These are phyloP conservation scores for Fusarium mangiferae DNA, from an alignment of 2,329 filamentous ascomycete genomes.

Conservation along the genomic window DNA sequence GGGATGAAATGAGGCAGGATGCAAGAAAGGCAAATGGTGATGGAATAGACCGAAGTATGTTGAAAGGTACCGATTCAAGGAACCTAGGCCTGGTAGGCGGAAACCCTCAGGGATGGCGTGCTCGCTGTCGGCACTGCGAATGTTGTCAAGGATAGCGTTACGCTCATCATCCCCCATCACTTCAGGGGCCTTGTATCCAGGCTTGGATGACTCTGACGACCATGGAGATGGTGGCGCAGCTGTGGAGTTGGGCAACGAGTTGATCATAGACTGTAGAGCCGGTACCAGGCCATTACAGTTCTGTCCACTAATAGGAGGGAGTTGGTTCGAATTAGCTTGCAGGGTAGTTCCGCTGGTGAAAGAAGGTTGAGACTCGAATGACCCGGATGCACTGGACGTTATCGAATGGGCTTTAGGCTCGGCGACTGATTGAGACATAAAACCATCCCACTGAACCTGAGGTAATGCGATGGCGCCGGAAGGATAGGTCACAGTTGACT, in stretches of 20 bases:
- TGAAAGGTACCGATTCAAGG: slow-evolving; percentile 90
- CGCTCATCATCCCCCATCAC: slow-evolving; percentile 87
- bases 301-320: slow-evolving; percentile 76
- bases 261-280: slow-evolving; percentile 76
- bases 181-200: slow-evolving; percentile 78
- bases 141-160: slow-evolving; percentile 85
- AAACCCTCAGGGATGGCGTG: slow-evolving; percentile 88
- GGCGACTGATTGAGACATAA: slow-evolving; percentile 75
- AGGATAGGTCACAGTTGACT: slow-evolving; percentile 80
- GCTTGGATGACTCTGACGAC: slow-evolving; percentile 73
- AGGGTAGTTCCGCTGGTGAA: slow-evolving; percentile 68
- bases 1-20: slow-evolving; percentile 89
- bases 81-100: slow-evolving; percentile 81
- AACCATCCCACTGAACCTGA: slow-evolving; percentile 91
- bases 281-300: slow-evolving; percentile 69
- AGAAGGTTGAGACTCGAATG: slow-evolving; percentile 74
- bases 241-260: slow-evolving; percentile 74
- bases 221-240: slow-evolving; percentile 78
- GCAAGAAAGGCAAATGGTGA: slow-evolving; percentile 94
- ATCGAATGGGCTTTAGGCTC: slow-evolving; percentile 83
- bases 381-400: slow-evolving; percentile 70
- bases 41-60: slow-evolving; percentile 98
- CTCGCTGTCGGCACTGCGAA: slow-evolving; percentile 82
- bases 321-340: slow-evolving; percentile 68
- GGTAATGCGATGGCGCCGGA: slow-evolving; percentile 83